Conservation (phyloP, 768 basidiomycete species). For the Trametes cinnabarina region DNA sequence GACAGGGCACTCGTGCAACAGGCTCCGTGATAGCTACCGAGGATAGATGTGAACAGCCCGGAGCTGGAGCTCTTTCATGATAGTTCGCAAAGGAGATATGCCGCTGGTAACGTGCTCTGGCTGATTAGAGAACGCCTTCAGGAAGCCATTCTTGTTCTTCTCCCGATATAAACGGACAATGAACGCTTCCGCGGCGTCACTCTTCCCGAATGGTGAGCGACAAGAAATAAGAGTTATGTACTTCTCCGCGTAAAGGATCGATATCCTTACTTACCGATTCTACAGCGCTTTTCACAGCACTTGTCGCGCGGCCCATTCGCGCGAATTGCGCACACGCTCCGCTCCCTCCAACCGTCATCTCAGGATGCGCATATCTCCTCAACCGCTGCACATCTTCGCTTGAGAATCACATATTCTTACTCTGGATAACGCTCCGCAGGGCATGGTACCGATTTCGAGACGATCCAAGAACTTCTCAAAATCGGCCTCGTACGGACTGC, state of each 20-base stretch:
- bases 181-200: constrained; percentile 91
- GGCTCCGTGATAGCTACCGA: constrained; percentile 48
- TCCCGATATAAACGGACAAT: constrained; percentile 89
- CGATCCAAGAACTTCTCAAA: too few relatives aligned
- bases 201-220: constrained; percentile 39
- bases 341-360: too few relatives aligned
- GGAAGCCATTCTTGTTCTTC: constrained; percentile 84
- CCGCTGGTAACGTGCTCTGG: constrained; percentile 94
- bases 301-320: too few relatives aligned
- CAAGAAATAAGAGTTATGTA: constrained; percentile 27
- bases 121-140: constrained; percentile 97
- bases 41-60: constrained; percentile 91
- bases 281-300: too few relatives aligned
- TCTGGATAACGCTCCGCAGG: too few relatives aligned
- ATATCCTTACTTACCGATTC: too few relatives aligned
- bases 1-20: background rate
- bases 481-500: too few relatives aligned
- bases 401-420: too few relatives aligned
- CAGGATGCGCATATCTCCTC: too few relatives aligned
- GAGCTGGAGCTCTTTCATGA: constrained; percentile 90
- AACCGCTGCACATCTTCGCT: too few relatives aligned
- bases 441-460: too few relatives aligned
- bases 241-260: constrained; percentile 91
- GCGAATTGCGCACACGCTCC: too few relatives aligned
- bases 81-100: constrained; percentile 84